These are phyloP conservation scores for Asterionellopsis glacialis DNA, from an alignment of 108 stramenopile species.

Conservation along the genomic window DNA sequence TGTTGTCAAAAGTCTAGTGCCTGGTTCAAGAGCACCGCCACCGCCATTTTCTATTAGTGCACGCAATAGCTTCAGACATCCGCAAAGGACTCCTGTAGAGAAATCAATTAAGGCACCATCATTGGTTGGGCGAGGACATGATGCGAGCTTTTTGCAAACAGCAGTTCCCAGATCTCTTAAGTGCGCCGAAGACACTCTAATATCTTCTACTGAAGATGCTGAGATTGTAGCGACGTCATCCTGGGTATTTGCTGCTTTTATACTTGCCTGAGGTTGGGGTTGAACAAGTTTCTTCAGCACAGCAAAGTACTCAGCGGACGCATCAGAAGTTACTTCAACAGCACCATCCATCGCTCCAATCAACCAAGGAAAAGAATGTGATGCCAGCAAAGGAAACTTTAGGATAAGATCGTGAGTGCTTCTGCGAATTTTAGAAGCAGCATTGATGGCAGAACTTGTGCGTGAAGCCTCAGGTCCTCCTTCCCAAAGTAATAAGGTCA, in stretches of 20 bases:
- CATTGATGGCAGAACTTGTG: conserved; percentile 28
- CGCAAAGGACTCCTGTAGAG: conserved; percentile 77
- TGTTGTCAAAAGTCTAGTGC: conserved; percentile 42
- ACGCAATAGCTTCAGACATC: conserved; percentile 71
- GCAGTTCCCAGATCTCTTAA: conserved; percentile 55
- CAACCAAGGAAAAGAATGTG: conserved; percentile 72
- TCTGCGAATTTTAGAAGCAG: conserved; percentile 58
- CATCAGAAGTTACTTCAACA: conserved; percentile 57
- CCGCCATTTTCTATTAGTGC: conserved; percentile 60
- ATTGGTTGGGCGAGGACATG: conserved; percentile 50
- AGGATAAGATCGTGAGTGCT: conserved; percentile 69
- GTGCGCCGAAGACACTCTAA: conserved; percentile 23
- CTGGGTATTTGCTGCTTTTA: neutral
- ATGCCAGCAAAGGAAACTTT: conserved; percentile 51
- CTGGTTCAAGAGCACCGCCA: conserved; percentile 41
- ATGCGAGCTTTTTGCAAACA: conserved; percentile 78
- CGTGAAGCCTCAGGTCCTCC: conserved; percentile 31
- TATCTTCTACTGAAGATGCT: conserved; percentile 4
- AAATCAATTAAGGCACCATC: conserved; percentile 49
- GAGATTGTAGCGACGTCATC: neutral
- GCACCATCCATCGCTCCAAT: conserved; percentile 48
- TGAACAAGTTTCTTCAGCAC: conserved; percentile 63
- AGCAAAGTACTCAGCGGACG: conserved; percentile 73
- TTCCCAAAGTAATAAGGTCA: conserved; percentile 70
- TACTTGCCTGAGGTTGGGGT: neutral